Conservation (phyloP, 192 early-diverging fungal genomes). For the Paraglomus brasilianum region DNA sequence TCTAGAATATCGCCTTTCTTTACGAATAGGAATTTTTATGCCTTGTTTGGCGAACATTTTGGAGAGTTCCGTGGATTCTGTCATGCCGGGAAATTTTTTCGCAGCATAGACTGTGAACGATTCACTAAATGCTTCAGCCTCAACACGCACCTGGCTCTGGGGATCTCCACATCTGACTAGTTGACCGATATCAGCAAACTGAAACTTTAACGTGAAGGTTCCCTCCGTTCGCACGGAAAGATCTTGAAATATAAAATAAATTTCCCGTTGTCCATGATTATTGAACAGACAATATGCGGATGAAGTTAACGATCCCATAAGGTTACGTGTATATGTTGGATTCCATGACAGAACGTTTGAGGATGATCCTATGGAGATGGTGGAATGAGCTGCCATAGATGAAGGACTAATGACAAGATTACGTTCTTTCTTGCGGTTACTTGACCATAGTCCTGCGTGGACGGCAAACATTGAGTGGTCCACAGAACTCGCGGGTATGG, state of each 20-base stretch:
- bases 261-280: not conserved
- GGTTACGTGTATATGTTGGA: not conserved
- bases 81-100: slow-evolving; percentile 43
- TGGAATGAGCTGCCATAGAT: not conserved
- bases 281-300: not conserved
- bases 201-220: not conserved
- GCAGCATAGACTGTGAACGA: slow-evolving; percentile 41
- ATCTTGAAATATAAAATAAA: slow-evolving; percentile 16
- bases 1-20: slow-evolving; percentile 39
- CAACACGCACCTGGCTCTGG: not conserved
- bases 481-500: not conserved
- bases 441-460: not conserved
- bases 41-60: slow-evolving; percentile 72
- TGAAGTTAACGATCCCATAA: not conserved
- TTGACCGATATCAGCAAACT: not conserved
- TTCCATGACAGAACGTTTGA: not conserved
- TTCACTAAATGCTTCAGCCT: slow-evolving; percentile 23
- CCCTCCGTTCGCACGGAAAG: slow-evolving; percentile 8
- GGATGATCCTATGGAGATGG: too few species aligned
- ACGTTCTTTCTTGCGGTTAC: not conserved
- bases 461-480: not conserved
- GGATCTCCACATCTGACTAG: not conserved
- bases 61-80: slow-evolving; percentile 70
- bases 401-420: not conserved
- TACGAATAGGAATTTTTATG: slow-evolving; percentile 78